A percentile compares a stretch with the other conserved stretches of the same genome.
Conservation (phyloP, 192 early-diverging fungal genomes). For the Dispira parvispora region DNA sequence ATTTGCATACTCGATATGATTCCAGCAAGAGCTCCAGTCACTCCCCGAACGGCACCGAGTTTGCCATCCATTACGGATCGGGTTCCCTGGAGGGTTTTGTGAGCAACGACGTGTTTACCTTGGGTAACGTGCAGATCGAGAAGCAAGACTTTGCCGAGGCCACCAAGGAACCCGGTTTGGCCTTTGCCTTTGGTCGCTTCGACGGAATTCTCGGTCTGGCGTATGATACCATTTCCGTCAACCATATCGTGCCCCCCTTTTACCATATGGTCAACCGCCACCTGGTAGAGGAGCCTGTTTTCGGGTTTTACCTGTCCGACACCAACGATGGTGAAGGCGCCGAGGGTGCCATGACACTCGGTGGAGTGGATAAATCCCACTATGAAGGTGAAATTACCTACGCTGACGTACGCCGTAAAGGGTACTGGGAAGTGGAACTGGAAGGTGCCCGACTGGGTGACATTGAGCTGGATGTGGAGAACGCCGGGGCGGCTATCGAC, state of each 20-base stretch:
- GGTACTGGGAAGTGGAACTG: slow-evolving; percentile 94
- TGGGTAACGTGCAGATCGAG: slow-evolving; percentile 57
- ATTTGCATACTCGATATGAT: slow-evolving; percentile 81
- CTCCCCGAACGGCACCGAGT: slow-evolving; percentile 80
- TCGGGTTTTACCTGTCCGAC: slow-evolving; percentile 78
- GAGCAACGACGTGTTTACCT: slow-evolving; percentile 52
- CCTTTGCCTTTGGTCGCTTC: slow-evolving; percentile 88
- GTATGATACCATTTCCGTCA: slow-evolving; percentile 79
- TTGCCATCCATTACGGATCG: slow-evolving; percentile 87
- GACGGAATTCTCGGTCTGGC: slow-evolving; percentile 93
- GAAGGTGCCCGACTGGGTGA: slow-evolving; percentile 62
- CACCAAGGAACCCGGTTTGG: slow-evolving; percentile 86
- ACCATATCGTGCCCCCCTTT: slow-evolving; percentile 81
- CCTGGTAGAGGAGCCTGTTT: slow-evolving; percentile 70
- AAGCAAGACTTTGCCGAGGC: slow-evolving; percentile 88
- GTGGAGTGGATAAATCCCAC: slow-evolving; percentile 60
- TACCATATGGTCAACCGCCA: slow-evolving; percentile 77
- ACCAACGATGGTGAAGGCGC: slow-evolving; percentile 35
- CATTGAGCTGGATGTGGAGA: slow-evolving; percentile 45
- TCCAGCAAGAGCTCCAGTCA: slow-evolving; percentile 60
- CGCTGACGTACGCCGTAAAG: slow-evolving; percentile 77
- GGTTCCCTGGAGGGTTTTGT: slow-evolving; percentile 92
- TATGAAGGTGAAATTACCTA: slow-evolving; percentile 56
- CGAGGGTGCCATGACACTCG: slow-evolving; percentile 78
- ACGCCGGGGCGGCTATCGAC: slow-evolving; percentile 72